Conservation (phyloP, 2,329 filamentous ascomycete genomes). For the Phoma herbarum region DNA sequence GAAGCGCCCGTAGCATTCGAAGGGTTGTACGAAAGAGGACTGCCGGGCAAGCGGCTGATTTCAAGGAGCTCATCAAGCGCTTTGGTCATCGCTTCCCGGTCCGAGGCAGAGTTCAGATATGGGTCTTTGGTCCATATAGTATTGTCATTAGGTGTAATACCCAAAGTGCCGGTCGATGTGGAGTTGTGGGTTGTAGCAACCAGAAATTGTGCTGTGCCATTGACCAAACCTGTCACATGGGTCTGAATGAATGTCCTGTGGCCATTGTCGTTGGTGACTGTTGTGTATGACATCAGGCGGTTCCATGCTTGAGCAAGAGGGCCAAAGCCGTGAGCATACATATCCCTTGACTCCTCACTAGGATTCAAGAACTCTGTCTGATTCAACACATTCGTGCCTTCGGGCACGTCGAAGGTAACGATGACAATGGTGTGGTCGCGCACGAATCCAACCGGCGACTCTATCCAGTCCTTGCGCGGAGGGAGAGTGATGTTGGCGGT, state of each 20-base stretch:
- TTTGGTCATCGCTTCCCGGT: background rate
- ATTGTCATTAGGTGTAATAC: background rate
- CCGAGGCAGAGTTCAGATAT: background rate
- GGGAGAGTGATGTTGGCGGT: background rate
- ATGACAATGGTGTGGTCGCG: background rate
- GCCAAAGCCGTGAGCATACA: background rate
- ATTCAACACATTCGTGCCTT: slow-evolving; percentile 22
- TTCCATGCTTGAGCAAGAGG: background rate
- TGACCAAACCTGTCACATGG: background rate
- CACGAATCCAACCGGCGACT: background rate
- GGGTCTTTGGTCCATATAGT: background rate
- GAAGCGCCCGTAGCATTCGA: background rate
- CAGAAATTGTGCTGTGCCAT: background rate
- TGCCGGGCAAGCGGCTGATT: background rate
- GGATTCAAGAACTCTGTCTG: background rate
- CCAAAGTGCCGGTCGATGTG: background rate
- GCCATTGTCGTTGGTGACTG: background rate
- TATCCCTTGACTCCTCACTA: background rate
- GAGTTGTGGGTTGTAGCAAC: background rate
- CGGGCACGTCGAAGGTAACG: slow-evolving; percentile 23
- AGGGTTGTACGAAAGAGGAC: background rate
- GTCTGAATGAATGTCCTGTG: background rate
- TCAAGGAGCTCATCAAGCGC: background rate
- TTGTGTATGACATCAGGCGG: background rate
- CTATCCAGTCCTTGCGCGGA: background rate